phyloP scores from a whole-genome alignment of 192 early-diverging fungal genomes.

The Coemansia sp. region DNA sequence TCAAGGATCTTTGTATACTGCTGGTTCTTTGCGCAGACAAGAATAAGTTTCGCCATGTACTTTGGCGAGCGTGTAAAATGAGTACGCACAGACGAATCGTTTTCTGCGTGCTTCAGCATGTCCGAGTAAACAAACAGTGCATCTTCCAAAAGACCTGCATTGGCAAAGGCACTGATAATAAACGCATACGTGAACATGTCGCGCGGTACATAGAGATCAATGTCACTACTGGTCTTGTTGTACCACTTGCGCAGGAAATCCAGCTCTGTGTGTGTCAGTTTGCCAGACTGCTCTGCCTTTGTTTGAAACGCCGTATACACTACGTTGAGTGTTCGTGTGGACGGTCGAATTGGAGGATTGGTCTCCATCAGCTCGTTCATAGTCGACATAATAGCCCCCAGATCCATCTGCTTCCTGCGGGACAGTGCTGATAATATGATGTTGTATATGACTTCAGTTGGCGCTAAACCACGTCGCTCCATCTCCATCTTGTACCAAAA shows the following conservation, averaged over 20 bases:
- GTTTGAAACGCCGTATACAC: constrained; percentile 41
- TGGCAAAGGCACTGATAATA: constrained; percentile 31
- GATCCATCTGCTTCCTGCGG: constrained; percentile 24
- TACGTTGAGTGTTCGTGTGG: constrained; percentile 40
- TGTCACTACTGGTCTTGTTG: constrained; percentile 14
- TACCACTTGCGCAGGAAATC: constrained; percentile 44
- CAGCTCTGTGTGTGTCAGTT: constrained; percentile 15
- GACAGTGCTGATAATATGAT: constrained; percentile 31
- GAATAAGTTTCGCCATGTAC: constrained; percentile 25
- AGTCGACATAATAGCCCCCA: constrained; percentile 17
- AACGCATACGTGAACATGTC: constrained; percentile 42
- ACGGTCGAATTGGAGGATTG: constrained; percentile 30
- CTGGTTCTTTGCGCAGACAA: constrained; percentile 22
- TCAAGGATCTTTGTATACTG: constrained; percentile 19
- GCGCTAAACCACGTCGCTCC: constrained; percentile 15
- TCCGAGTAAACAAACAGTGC: constrained; percentile 40
- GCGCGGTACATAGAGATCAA: constrained; percentile 30
- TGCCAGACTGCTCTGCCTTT: constrained; percentile 9
- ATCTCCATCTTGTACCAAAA: constrained; percentile 35
- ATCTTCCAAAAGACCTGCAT: constrained; percentile 23
- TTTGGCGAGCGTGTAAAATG: constrained; percentile 17
- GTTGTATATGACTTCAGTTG: constrained; percentile 41
- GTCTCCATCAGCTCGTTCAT: constrained; percentile 27
- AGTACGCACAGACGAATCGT: constrained; percentile 12
- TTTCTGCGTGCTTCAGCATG: constrained; percentile 31